phyloP scores from a whole-genome alignment of 192 early-diverging fungal genomes.

The Coemansia sp. region DNA sequence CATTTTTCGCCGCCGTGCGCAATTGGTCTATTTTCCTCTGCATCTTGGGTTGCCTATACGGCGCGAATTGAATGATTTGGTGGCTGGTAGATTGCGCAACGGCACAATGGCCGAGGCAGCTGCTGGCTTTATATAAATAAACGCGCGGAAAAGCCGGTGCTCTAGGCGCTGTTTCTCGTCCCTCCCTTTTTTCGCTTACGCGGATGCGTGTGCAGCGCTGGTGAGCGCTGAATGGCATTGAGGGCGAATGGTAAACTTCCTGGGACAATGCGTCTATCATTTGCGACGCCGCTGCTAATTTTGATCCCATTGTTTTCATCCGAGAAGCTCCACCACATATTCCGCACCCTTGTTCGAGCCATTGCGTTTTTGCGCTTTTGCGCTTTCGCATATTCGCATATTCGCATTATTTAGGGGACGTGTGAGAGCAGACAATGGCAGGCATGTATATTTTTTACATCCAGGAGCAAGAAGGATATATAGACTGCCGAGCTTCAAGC shows the following conservation, averaged over 20 bases:
- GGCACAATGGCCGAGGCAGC: background rate
- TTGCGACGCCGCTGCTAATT: background rate
- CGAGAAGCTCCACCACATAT: background rate
- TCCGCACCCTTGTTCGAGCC: background rate
- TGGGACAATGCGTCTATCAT: background rate
- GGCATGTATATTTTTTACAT: too few species aligned
- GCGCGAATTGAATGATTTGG: background rate
- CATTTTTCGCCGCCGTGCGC: too few species aligned
- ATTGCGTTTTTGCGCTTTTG: background rate
- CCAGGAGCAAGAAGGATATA: too few species aligned
- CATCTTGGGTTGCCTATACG: too few species aligned
- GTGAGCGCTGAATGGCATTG: too few species aligned
- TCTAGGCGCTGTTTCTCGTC: background rate
- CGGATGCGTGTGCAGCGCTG: too few species aligned
- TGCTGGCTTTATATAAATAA: background rate
- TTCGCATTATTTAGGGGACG: too few species aligned
- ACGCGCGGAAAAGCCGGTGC: background rate
- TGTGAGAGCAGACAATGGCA: too few species aligned
- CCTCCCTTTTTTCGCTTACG: too few species aligned
- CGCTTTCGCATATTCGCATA: too few species aligned
- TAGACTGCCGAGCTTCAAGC: too few species aligned
- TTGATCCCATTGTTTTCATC: background rate
- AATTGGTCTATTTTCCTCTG: too few species aligned
- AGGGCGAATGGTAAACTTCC: background rate
- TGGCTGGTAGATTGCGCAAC: background rate